phyloP scores from a whole-genome alignment of 2,329 filamentous ascomycete species.

The Aspergillus sp. region DNA sequence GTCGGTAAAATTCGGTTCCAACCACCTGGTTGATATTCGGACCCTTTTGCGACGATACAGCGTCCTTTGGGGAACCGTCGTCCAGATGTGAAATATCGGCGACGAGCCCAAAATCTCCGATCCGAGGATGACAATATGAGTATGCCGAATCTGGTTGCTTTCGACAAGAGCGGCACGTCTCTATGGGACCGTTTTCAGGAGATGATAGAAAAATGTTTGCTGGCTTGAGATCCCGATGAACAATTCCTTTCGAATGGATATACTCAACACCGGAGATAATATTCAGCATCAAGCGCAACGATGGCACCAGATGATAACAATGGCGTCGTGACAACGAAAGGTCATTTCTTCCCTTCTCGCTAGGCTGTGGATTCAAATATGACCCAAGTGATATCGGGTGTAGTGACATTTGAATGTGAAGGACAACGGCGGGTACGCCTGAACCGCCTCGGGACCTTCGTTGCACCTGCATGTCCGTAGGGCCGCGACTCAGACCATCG shows the following conservation, averaged over 20 bases:
- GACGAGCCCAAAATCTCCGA: conserved; percentile 61
- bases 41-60: conserved; percentile 13
- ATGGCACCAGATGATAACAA: conserved; percentile 54
- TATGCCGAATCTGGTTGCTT: conserved; percentile 14
- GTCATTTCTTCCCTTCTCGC: conserved; percentile 10
- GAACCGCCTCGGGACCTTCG: conserved; percentile 14
- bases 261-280: conserved; percentile 59
- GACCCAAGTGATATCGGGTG: conserved; percentile 55
- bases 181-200: conserved; percentile 41
- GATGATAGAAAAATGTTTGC: conserved; percentile 58
- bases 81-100: conserved; percentile 43
- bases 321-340: conserved; percentile 36
- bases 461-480: conserved; percentile 25
- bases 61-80: conserved; percentile 16
- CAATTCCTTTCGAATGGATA: conserved; percentile 51
- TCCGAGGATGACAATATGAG: conserved; percentile 49
- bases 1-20: conserved; percentile 56
- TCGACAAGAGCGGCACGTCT: conserved; percentile 41
- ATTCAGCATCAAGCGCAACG: conserved; percentile 49
- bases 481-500: conserved; percentile 31
- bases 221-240: conserved; percentile 61
- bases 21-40: conserved; percentile 38
- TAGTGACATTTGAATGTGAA: conserved; percentile 62
- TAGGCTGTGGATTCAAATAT: conserved; percentile 42
- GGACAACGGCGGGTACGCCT: conserved; percentile 36